phyloP scores from a whole-genome alignment of 164 flowering plant genomes.

The Buxus sempervirens region DNA sequence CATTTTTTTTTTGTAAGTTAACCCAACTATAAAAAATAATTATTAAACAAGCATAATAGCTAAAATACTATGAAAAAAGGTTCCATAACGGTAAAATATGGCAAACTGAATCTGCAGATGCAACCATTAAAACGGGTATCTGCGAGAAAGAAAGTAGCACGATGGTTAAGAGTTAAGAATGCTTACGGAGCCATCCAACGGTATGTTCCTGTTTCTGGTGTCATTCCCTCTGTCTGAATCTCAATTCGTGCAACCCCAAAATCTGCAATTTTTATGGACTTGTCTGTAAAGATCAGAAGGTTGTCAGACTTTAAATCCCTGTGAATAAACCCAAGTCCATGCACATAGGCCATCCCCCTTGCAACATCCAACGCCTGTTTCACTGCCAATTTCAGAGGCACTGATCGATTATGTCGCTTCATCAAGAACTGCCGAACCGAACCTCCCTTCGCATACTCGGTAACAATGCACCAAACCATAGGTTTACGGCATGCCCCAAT shows the following conservation, averaged over 20 bases:
- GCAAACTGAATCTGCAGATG: not conserved
- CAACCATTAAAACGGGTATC: not conserved
- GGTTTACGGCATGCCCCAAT: slow-evolving; percentile 70
- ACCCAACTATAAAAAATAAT: too few relatives aligned
- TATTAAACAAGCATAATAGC: not conserved
- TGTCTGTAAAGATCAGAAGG: slow-evolving; percentile 49
- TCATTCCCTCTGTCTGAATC: slow-evolving; percentile 77
- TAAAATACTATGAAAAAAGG: not conserved
- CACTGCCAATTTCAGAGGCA: slow-evolving; percentile 57
- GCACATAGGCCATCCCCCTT: slow-evolving; percentile 73
- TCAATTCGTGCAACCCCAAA: slow-evolving; percentile 80
- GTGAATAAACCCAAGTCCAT: slow-evolving; percentile 61
- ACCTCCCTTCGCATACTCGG: slow-evolving; percentile 77
- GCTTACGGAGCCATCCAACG: slow-evolving; percentile 92
- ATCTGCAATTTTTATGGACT: slow-evolving; percentile 69
- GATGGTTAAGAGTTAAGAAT: not conserved
- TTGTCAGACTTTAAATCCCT: slow-evolving; percentile 70
- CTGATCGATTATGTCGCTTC: slow-evolving; percentile 51
- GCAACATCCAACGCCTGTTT: slow-evolving; percentile 81
- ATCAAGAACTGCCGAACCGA: slow-evolving; percentile 61
- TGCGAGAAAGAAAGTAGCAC: not conserved
- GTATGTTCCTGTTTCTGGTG: slow-evolving; percentile 78
- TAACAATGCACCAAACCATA: slow-evolving; percentile 76
- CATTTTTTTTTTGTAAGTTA: too few relatives aligned
- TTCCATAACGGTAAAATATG: too few relatives aligned